A percentile compares a stretch with the other conserved stretches of the same genome.
phyloP scores from a whole-genome alignment of 163 green algal species.

The Coccomyxa subellipsoidea region DNA sequence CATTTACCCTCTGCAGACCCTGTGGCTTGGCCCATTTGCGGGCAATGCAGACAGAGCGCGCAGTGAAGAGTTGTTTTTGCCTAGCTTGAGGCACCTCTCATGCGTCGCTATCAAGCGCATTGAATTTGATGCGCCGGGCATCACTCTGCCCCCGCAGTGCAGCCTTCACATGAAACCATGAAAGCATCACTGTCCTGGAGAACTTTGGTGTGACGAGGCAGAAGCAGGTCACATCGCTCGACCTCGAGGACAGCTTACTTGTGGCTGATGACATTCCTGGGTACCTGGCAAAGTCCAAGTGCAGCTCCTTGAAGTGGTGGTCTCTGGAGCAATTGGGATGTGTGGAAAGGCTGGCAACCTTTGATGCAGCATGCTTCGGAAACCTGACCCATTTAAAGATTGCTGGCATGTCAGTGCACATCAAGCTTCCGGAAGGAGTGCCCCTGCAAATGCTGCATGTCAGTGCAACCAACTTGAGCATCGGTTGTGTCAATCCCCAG shows the following conservation, averaged over 20 bases:
- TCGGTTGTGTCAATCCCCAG: neutral
- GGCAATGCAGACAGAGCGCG: too few relatives aligned
- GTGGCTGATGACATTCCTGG: neutral
- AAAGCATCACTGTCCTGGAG: too few relatives aligned
- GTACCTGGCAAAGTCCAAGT: neutral
- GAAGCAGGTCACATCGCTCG: neutral
- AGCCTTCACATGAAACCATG: too few relatives aligned
- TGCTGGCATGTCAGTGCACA: neutral
- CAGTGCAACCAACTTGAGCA: neutral
- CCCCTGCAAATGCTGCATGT: neutral
- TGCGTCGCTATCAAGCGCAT: too few relatives aligned
- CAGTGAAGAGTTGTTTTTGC: too few relatives aligned
- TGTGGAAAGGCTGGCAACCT: neutral
- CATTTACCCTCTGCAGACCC: too few relatives aligned
- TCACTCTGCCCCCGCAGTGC: too few relatives aligned
- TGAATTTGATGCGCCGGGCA: too few relatives aligned
- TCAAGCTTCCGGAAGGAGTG: neutral
- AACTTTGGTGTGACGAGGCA: neutral
- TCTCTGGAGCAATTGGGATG: neutral
- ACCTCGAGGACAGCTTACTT: neutral
- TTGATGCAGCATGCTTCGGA: neutral
- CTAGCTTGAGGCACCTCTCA: too few relatives aligned
- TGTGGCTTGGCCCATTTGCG: too few relatives aligned
- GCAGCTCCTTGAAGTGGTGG: neutral
- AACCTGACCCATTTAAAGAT: neutral